These are phyloP conservation scores for Takashimella koratensis DNA, from an alignment of 1,284 basidiomycete species.

Conservation along the genomic window DNA sequence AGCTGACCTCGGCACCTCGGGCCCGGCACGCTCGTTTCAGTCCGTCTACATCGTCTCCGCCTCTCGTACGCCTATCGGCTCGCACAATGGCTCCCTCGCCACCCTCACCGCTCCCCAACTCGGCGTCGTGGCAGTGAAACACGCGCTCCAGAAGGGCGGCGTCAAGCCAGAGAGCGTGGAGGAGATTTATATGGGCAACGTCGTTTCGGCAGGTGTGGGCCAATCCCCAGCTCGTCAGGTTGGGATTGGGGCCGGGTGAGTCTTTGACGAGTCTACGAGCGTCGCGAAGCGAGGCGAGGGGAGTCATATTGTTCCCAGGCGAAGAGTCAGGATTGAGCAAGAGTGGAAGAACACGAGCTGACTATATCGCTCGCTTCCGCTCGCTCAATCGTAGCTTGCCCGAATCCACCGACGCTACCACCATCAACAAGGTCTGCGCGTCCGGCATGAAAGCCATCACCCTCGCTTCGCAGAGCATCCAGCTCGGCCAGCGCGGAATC, in stretches of 20 bases:
- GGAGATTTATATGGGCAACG: constrained; percentile 96
- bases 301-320: no score
- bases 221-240: constrained; percentile 96
- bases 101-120: constrained; percentile 85
- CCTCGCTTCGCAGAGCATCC: constrained; percentile 85
- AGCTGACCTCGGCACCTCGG: no score
- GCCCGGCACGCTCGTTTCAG: no score
- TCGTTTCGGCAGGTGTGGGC: constrained; percentile 91
- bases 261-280: no score
- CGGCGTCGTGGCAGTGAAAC: constrained; percentile 82
- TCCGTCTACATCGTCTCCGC: constrained; percentile 95
- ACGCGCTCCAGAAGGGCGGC: constrained; percentile 74
- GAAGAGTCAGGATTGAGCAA: constrained; percentile 1
- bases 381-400: constrained; percentile 53
- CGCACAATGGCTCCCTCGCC: constrained; percentile 86
- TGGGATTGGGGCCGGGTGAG: constrained; percentile 73
- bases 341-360: not conserved
- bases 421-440: constrained; percentile 98
- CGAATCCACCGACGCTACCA: constrained; percentile 87
- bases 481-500: constrained; percentile 71
- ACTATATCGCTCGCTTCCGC: constrained; percentile 30
- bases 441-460: constrained; percentile 94
- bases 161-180: constrained; percentile 79
- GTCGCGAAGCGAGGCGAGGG: not conserved
- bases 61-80: constrained; percentile 89